A percentile compares a stretch with the other conserved stretches of the same genome.
Evolutionary conservation across 306 rosid species (phyloP).

Genomic region (Vigna mungo): DNA sequence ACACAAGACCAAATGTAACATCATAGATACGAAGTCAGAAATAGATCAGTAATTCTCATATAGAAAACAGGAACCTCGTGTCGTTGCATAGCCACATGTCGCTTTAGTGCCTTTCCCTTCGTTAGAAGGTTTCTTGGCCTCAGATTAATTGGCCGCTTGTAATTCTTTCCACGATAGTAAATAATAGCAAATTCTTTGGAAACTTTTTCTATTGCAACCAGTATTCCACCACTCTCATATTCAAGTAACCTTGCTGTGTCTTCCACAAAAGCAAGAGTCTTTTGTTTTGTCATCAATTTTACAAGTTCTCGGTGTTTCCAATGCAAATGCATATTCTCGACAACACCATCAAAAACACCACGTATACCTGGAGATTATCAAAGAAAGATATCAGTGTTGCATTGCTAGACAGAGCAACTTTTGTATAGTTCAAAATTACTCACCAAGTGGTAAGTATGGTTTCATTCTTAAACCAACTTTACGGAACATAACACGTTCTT

Average conservation of each 20-base stretch:
- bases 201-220: conserved; percentile 90
- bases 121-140: conserved; percentile 97
- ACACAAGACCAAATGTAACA: conserved; percentile 46
- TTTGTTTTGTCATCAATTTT: conserved; percentile 88
- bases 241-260: conserved; percentile 96
- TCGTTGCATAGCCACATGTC: conserved; percentile 95
- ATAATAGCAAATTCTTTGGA: conserved; percentile 87
- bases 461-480: conserved; percentile 95
- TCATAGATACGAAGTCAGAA: conserved; percentile 28
- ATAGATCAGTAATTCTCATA: conserved; percentile 29
- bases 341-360: conserved; percentile 96
- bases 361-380: conserved; percentile 77
- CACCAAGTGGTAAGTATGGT: conserved; percentile 94
- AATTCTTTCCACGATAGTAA: conserved; percentile 98
- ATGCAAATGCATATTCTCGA: conserved; percentile 99
- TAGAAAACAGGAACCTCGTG: conserved; percentile 72
- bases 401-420: conserved; percentile 16
- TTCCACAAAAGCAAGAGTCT: conserved; percentile 92
- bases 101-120: conserved; percentile 94
- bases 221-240: conserved; percentile 95
- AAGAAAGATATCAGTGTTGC: conserved; percentile 44
- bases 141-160: conserved; percentile 80
- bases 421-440: conserved; percentile 47
- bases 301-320: conserved; percentile 99
- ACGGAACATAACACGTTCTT: conserved; percentile 94